Conservation (phyloP, 1,139 yeast species). For the Yamadazyma dushanensis region DNA sequence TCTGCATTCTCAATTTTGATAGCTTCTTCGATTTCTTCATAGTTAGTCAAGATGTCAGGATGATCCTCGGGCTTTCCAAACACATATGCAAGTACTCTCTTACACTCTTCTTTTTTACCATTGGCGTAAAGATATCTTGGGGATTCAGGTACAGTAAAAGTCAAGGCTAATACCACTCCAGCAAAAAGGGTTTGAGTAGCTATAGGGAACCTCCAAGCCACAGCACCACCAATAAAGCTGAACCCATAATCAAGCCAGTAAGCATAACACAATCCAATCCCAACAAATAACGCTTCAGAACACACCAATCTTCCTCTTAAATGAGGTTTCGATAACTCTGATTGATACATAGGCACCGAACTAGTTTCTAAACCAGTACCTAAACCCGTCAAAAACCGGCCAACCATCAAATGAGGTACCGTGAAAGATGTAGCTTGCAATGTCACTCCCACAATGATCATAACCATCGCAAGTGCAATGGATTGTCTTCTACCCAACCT, state of each 20-base stretch:
- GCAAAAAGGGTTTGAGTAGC: constrained; percentile 52
- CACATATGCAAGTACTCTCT: constrained; percentile 15
- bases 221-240: constrained; percentile 45
- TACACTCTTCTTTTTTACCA: constrained; percentile 39
- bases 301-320: constrained; percentile 72
- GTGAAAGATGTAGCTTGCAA: constrained; percentile 38
- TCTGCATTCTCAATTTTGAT: constrained; percentile 12
- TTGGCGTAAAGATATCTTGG: constrained; percentile 52
- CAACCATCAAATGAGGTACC: constrained; percentile 47
- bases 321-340: constrained; percentile 67
- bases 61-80: constrained; percentile 10
- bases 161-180: constrained; percentile 41
- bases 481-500: constrained; percentile 53
- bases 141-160: constrained; percentile 54
- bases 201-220: constrained; percentile 65
- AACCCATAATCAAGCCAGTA: constrained; percentile 68
- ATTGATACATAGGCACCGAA: constrained; percentile 64
- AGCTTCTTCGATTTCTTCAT: constrained; percentile 14
- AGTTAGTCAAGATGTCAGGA: constrained; percentile 8
- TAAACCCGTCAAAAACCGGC: constrained; percentile 66
- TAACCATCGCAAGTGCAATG: constrained; percentile 42
- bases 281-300: constrained; percentile 66
- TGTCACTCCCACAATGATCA: constrained; percentile 50
- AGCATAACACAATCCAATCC: constrained; percentile 67
- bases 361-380: constrained; percentile 73